Base-by-base conservation (phyloP, 2,329 filamentous ascomycete species). In the Colletotrichum orbiculare region DNA sequence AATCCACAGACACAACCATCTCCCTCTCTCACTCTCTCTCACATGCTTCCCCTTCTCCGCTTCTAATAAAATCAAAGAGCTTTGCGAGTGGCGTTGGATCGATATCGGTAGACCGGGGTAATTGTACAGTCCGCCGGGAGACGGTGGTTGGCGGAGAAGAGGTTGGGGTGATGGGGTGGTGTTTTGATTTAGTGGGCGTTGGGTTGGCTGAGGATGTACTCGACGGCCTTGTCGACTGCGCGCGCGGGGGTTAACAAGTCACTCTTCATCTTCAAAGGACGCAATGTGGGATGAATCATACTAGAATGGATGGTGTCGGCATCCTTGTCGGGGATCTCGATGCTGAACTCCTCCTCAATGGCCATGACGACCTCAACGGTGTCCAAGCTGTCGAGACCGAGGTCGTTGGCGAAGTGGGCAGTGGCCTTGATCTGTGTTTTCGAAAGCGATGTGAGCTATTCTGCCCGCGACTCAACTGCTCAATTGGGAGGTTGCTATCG, bases 331-430 rank as follows among this genome's bases (percentile, higher is more conserved):
- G 94, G 94, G 75, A 97, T 97, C 87, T 97, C 94, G 79, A 97
- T 96, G 91, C 93, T 88, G 77, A 89, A 89, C 75, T 89, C 85
- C 90, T 99, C 96, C 88, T 99, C 96, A 82, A 99, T 98, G 71
- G 96, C 96, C 96, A 99, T 99, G 74, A 99, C 96, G 71, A 99
- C 96, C 87, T 99, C 96, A 69, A 99, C 96, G 69, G 96, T 97
- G 81, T 99, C 96, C 80, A 99, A 88, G 83, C 92, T 96, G 85
- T 99, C 96, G 75, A 99, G 86, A 71, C 94, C 96, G 69, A 99
- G 91, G 82, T 99, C 95, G 80, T 97, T 98, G 77, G 93, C 87
- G 83, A 99, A 99, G 87, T 98, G 94, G 65, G 95, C 91, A 58
- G 84, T 85, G 69, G 88, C 82, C 75, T 89, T 93, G 78, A 99